Evolutionary conservation across 2,329 filamentous ascomycete species (phyloP).

Genomic region (Diplodia corticola): DNA sequence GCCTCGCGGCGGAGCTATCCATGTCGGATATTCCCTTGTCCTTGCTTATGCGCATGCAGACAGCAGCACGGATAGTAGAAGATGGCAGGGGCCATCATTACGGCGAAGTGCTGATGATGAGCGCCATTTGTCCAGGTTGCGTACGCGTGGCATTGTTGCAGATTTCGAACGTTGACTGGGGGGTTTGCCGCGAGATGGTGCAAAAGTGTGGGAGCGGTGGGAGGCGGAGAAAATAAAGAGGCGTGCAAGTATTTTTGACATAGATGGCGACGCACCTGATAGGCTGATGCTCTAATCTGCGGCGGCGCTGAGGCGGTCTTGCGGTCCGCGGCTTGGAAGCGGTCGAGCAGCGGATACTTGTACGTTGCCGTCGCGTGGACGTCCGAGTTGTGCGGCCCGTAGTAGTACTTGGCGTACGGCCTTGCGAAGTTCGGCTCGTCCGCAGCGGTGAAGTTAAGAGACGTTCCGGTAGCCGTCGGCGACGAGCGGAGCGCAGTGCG

Average conservation of each 20-base stretch:
- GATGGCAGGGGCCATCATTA: neutral
- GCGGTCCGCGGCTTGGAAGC: neutral
- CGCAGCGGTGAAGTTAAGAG: neutral
- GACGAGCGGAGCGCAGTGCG: constrained; percentile 15
- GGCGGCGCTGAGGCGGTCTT: neutral
- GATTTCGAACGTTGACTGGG: neutral
- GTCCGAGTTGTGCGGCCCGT: neutral
- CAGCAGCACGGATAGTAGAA: neutral
- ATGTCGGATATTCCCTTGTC: no score
- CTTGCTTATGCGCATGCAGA: no score
- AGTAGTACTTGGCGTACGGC: constrained; percentile 4
- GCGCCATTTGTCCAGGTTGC: neutral
- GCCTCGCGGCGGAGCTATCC: no score
- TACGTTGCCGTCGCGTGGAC: neutral
- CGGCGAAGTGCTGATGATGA: neutral
- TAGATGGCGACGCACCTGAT: neutral
- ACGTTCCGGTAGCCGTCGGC: constrained; percentile 3
- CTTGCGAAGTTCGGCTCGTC: neutral
- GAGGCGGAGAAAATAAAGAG: neutral
- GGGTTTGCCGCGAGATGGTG: no score
- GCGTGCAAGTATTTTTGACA: no score
- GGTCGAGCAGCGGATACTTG: constrained; percentile 1
- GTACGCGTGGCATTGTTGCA: no score
- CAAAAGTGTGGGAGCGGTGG: neutral
- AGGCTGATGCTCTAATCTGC: neutral